These are phyloP conservation scores for Coemansia sp. DNA, from an alignment of 192 early-diverging fungal genomes.

Conservation along the genomic window DNA sequence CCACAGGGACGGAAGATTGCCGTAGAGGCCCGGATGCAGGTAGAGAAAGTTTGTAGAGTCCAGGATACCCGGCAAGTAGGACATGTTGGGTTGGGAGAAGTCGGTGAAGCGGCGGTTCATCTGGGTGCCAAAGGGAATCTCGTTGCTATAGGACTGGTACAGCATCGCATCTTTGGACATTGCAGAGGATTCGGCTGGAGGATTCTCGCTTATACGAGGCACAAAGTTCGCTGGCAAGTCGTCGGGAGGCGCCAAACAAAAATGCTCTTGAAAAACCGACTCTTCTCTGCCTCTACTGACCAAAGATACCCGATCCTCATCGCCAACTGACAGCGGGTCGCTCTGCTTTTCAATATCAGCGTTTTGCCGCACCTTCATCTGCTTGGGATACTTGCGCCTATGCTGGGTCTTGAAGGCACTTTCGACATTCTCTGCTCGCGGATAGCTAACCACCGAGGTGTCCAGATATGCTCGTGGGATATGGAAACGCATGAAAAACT, in stretches of 20 bases:
- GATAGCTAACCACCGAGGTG: constrained; percentile 24
- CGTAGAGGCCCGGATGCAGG: constrained; percentile 40
- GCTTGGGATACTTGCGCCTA: constrained; percentile 2
- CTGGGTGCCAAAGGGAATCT: constrained; percentile 34
- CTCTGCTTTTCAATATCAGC: background rate
- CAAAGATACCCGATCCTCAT: background rate
- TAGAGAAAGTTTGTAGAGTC: constrained; percentile 45
- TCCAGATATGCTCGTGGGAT: constrained; percentile 41
- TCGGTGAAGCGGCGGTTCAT: constrained; percentile 38
- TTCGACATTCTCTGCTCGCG: constrained; percentile 17
- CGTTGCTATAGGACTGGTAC: constrained; percentile 28
- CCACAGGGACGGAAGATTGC: constrained; percentile 45
- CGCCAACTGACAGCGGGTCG: background rate
- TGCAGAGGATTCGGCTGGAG: too few relatives aligned
- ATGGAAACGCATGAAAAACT: constrained; percentile 36
- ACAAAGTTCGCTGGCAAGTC: constrained; percentile 2
- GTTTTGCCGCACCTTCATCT: constrained; percentile 2
- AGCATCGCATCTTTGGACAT: constrained; percentile 18
- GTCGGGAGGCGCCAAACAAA: constrained; percentile 13
- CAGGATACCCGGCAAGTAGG: constrained; percentile 25
- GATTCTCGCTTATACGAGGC: constrained; percentile 1
- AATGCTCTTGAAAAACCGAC: constrained; percentile 8
- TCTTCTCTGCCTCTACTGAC: background rate
- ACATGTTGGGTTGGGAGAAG: constrained; percentile 40
- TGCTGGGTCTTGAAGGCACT: constrained; percentile 14